Evolutionary conservation across 2,329 filamentous ascomycete species (phyloP).

Genomic region (Moelleriella libera): DNA sequence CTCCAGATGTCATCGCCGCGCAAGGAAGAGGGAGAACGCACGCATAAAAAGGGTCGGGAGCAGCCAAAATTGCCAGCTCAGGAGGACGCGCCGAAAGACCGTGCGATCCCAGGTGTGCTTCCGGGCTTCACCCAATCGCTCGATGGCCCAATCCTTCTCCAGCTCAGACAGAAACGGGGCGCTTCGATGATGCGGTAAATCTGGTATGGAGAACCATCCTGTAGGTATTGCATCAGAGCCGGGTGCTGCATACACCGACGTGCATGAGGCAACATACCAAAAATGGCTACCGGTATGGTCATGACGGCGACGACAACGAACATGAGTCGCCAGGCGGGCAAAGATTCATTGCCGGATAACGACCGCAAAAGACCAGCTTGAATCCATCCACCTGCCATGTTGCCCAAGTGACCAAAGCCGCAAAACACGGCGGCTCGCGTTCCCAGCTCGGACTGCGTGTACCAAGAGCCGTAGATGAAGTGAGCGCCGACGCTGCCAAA

Average conservation of each 20-base stretch:
- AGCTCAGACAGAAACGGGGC: constrained; percentile 23
- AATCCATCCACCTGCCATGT: constrained; percentile 30
- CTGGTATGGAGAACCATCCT: constrained; percentile 29
- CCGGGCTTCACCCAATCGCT: constrained; percentile 18
- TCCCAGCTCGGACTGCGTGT: constrained; percentile 25
- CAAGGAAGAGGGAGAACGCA: constrained; percentile 7
- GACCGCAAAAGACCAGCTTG: constrained; percentile 23
- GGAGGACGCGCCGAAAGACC: constrained; percentile 6
- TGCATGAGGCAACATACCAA: constrained; percentile 12
- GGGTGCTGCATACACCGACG: neutral
- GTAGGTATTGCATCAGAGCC: neutral
- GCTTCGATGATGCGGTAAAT: constrained; percentile 23
- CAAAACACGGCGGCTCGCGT: constrained; percentile 26
- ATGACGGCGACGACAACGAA: constrained; percentile 24
- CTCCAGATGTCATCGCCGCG: neutral
- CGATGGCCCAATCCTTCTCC: constrained; percentile 21
- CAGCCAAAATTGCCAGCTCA: constrained; percentile 31
- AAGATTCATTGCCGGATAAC: constrained; percentile 14
- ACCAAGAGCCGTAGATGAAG: constrained; percentile 29
- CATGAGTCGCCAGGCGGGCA: constrained; percentile 27
- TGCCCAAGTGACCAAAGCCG: constrained; percentile 25
- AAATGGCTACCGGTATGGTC: constrained; percentile 23
- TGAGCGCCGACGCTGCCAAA: constrained; percentile 22
- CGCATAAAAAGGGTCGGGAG: constrained; percentile 30
- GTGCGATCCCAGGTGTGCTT: constrained; percentile 5